Evolutionary conservation across 2,329 filamentous ascomycete species (phyloP).

Genomic region (Furcasterigmium furcatum): DNA sequence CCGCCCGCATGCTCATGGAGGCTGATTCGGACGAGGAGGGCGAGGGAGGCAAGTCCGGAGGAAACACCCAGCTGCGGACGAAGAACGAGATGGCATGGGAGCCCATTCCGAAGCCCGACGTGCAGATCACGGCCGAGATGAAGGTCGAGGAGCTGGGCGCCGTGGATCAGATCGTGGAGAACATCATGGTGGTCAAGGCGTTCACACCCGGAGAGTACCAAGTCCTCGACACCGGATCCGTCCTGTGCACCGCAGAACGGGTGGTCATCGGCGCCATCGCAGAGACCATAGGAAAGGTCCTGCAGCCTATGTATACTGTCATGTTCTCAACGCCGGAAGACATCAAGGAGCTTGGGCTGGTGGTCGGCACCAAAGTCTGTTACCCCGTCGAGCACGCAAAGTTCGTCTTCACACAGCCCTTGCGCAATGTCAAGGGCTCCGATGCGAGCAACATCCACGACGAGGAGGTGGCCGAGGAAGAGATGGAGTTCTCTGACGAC

Average conservation of each 20-base stretch:
- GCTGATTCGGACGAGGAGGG: slow-evolving; percentile 78
- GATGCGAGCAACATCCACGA: slow-evolving; percentile 95
- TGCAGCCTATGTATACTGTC: slow-evolving; percentile 82
- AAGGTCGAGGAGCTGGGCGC: slow-evolving; percentile 72
- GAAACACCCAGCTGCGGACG: slow-evolving; percentile 60
- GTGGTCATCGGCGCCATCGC: slow-evolving; percentile 77
- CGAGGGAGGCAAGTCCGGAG: slow-evolving; percentile 45
- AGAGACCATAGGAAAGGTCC: slow-evolving; percentile 82
- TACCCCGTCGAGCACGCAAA: slow-evolving; percentile 77
- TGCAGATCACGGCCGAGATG: slow-evolving; percentile 75
- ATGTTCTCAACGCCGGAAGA: slow-evolving; percentile 69
- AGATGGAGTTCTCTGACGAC: slow-evolving; percentile 95
- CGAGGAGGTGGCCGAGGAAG: slow-evolving; percentile 81
- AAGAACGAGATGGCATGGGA: slow-evolving; percentile 75
- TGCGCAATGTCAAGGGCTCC: slow-evolving; percentile 79
- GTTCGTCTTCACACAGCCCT: slow-evolving; percentile 81
- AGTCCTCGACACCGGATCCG: slow-evolving; percentile 79
- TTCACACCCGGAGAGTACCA: slow-evolving; percentile 76
- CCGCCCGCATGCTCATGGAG: slow-evolving; percentile 81
- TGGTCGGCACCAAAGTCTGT: slow-evolving; percentile 68
- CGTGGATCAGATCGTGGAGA: slow-evolving; percentile 76
- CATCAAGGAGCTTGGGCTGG: slow-evolving; percentile 63
- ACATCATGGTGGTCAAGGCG: slow-evolving; percentile 74
- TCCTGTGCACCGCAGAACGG: slow-evolving; percentile 75
- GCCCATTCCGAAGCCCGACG: slow-evolving; percentile 68